Evolutionary conservation across 257 asterid genomes (phyloP).

Genomic region (Solanum tarijense): DNA sequence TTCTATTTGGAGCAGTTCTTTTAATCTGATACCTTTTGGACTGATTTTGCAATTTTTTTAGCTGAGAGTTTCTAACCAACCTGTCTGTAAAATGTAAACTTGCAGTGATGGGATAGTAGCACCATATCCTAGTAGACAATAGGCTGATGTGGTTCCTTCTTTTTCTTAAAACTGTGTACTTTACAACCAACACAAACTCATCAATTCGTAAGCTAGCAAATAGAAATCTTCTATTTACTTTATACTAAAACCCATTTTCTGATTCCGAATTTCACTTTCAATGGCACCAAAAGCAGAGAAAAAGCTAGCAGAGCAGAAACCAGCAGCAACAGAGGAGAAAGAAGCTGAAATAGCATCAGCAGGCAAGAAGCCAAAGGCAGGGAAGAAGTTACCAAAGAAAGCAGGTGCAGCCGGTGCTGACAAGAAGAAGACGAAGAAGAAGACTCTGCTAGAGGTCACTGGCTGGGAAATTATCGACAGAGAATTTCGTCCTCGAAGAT

Average conservation of each 20-base stretch:
- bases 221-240: neutral
- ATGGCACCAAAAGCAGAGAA: neutral
- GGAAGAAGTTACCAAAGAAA: neutral
- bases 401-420: neutral
- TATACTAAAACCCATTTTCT: neutral
- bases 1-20: neutral
- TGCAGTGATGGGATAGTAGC: neutral
- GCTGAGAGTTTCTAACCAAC: neutral
- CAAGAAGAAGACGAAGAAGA: neutral
- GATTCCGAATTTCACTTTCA: neutral
- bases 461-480: slow-evolving; percentile 67
- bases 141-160: neutral
- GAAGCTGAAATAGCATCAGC: neutral
- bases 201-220: neutral
- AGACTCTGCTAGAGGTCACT: neutral
- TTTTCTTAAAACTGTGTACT: neutral
- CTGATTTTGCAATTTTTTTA: neutral
- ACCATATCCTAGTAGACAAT: neutral
- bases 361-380: neutral
- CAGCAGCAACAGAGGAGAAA: neutral
- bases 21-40: neutral
- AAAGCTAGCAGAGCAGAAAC: neutral
- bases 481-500: slow-evolving; percentile 60
- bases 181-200: neutral
- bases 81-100: neutral